Percentiles rank a stretch among this genome's conserved stretches.
phyloP scores from a whole-genome alignment of 2,329 filamentous ascomycete genomes.

The Periglandula ipomoeae region DNA sequence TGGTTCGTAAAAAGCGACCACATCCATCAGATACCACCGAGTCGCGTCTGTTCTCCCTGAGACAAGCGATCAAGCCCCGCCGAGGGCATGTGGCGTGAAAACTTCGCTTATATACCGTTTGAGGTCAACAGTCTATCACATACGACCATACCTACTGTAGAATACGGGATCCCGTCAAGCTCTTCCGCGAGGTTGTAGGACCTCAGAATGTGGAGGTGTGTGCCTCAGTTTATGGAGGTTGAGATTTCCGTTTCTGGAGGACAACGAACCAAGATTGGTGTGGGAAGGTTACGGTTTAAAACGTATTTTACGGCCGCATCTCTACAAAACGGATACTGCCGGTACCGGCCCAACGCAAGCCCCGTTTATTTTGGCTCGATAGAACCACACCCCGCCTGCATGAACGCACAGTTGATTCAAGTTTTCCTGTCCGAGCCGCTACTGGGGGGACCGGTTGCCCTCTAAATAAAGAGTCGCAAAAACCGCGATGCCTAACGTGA shows the following conservation, averaged over 20 bases:
- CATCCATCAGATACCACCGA: too few relatives aligned
- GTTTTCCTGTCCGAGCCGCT: too few relatives aligned
- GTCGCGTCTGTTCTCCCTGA: too few relatives aligned
- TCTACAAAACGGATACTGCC: background rate
- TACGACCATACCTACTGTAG: background rate
- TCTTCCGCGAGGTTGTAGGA: background rate
- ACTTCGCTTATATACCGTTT: too few relatives aligned
- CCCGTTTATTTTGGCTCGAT: too few relatives aligned
- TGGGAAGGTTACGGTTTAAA: background rate
- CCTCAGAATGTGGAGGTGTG: constrained; percentile 1
- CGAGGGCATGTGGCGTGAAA: too few relatives aligned
- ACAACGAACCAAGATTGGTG: background rate
- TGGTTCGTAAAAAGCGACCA: too few relatives aligned
- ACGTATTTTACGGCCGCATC: background rate
- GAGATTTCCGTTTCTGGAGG: background rate
- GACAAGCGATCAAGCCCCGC: too few relatives aligned
- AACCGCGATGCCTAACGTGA: too few relatives aligned
- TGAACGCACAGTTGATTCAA: constrained; percentile 6
- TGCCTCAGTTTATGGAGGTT: background rate
- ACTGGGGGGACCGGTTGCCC: too few relatives aligned
- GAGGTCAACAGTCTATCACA: background rate
- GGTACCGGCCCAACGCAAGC: background rate
- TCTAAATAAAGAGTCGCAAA: too few relatives aligned
- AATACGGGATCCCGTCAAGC: constrained; percentile 4
- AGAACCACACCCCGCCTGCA: too few relatives aligned